Conservation (phyloP, 1,139 yeast species). For the Lizanozyma gosingica region DNA sequence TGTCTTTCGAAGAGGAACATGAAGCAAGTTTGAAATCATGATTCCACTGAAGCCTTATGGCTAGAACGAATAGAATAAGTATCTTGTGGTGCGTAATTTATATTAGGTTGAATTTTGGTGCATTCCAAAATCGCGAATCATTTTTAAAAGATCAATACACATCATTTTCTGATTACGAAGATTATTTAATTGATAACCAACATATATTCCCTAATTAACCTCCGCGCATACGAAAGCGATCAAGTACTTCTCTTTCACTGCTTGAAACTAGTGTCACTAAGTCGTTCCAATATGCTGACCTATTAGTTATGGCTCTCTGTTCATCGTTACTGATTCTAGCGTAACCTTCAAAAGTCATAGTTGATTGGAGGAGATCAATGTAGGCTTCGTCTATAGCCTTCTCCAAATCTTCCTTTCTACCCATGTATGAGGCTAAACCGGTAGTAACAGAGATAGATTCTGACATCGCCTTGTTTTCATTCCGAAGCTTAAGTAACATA, state of each 20-base stretch:
- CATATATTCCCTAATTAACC: no score
- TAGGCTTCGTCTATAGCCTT: not conserved
- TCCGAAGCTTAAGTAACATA: not conserved
- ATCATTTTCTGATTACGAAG: no score
- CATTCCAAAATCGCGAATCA: no score
- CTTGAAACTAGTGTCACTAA: not conserved
- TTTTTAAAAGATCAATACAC: no score
- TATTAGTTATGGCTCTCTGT: not conserved
- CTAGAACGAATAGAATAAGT: no score
- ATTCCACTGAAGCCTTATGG: not conserved
- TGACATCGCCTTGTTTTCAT: not conserved
- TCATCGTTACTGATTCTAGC: not conserved
- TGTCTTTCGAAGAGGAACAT: constrained; percentile 48
- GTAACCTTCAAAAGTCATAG: not conserved
- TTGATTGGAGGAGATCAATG: not conserved
- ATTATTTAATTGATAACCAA: no score
- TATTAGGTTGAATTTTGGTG: no score
- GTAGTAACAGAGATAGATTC: not conserved
- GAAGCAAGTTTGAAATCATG: constrained; percentile 31
- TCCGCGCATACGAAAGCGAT: no score
- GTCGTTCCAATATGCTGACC: not conserved
- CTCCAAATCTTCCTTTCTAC: not conserved
- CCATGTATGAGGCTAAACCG: not conserved
- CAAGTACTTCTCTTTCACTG: no score
- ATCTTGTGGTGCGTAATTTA: no score